These are phyloP conservation scores for Leucoagaricus sp. DNA, from an alignment of 1,284 basidiomycete genomes.

Conservation along the genomic window DNA sequence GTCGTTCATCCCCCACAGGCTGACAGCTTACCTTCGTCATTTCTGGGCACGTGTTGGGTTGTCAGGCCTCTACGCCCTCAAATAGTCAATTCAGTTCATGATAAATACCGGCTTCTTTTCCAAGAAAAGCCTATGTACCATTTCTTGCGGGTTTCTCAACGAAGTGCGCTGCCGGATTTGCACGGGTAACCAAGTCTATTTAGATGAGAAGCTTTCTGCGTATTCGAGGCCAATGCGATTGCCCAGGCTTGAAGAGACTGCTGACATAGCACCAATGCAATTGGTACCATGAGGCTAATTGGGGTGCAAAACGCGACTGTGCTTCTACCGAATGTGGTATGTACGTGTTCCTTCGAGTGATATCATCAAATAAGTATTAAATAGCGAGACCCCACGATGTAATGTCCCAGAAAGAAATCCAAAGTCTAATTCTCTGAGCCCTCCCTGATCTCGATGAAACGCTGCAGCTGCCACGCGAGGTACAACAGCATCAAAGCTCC, in stretches of 20 bases:
- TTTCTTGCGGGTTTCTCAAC: background rate
- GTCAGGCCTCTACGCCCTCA: no score
- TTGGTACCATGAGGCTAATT: constrained; percentile 9
- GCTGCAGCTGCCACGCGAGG: constrained; percentile 8
- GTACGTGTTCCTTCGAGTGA: background rate
- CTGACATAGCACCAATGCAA: background rate
- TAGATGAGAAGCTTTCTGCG: background rate
- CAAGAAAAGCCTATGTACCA: constrained; percentile 4
- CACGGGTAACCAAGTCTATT: background rate
- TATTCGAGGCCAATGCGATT: background rate
- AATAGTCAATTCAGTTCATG: no score
- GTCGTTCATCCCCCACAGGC: no score
- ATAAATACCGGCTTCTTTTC: background rate
- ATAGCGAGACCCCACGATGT: background rate
- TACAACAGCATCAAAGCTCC: constrained; percentile 1
- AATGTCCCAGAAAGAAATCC: background rate
- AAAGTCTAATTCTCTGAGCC: background rate
- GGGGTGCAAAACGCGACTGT: constrained; percentile 10
- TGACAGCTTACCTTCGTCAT: no score
- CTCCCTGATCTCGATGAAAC: constrained; percentile 6
- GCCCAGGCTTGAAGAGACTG: background rate
- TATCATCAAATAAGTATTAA: constrained; percentile 9
- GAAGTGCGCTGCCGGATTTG: constrained; percentile 1
- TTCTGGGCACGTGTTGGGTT: no score
- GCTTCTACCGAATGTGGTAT: background rate